These are phyloP conservation scores for Xylariaceae sp. DNA, from an alignment of 2,329 filamentous ascomycete species.

Conservation along the genomic window DNA sequence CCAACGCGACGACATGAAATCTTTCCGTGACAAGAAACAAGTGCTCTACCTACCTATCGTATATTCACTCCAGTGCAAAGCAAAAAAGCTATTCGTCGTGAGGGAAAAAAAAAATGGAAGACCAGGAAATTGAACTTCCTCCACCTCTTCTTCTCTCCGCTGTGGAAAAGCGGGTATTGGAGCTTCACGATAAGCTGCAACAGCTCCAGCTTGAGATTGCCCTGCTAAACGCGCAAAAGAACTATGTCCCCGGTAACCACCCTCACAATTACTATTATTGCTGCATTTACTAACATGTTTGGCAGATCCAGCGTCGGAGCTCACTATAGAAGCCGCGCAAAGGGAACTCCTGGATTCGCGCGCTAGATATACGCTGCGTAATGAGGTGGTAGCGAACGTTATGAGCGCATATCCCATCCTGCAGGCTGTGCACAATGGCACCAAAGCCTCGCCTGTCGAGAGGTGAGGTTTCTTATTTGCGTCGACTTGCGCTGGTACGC, in stretches of 20 bases:
- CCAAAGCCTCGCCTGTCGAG: slow-evolving; percentile 61
- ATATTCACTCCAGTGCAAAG: too few relatives aligned
- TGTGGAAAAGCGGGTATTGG: slow-evolving; percentile 61
- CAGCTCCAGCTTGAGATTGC: slow-evolving; percentile 70
- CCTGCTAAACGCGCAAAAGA: slow-evolving; percentile 53
- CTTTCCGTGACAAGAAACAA: too few relatives aligned
- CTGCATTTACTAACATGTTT: slow-evolving; percentile 34
- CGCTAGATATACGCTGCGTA: slow-evolving; percentile 64
- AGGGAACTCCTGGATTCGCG: slow-evolving; percentile 65
- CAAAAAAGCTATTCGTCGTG: too few relatives aligned
- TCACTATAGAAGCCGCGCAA: slow-evolving; percentile 52
- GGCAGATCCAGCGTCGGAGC: slow-evolving; percentile 37
- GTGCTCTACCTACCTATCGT: too few relatives aligned
- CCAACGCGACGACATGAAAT: too few relatives aligned
- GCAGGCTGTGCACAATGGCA: too few relatives aligned
- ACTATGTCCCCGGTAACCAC: slow-evolving; percentile 34
- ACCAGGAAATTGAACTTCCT: slow-evolving; percentile 32
- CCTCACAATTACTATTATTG: neutral
- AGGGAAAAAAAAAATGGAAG: too few relatives aligned
- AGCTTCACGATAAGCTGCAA: slow-evolving; percentile 67
- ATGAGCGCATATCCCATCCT: slow-evolving; percentile 69
- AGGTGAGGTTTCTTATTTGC: slow-evolving; percentile 50
- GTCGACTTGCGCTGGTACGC: too few relatives aligned
- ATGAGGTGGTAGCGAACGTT: slow-evolving; percentile 64
- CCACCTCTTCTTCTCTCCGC: slow-evolving; percentile 59